Base-by-base conservation (phyloP, 108 stramenopile genomes). In the Ochromonas danica region DNA sequence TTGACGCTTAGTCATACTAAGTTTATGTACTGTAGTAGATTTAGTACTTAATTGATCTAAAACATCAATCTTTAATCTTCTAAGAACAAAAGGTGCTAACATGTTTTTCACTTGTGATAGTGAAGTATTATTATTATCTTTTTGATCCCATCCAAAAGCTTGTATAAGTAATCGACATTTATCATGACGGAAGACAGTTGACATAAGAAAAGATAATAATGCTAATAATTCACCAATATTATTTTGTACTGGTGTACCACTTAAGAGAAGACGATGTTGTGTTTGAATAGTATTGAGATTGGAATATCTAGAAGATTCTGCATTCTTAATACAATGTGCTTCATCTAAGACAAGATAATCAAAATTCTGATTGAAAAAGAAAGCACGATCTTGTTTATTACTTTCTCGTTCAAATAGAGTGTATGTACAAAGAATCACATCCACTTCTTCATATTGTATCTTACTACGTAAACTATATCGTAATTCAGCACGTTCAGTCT, bases 281-380 rank as follows among this genome's bases (percentile, higher is more conserved):
- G 81, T 62, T 30, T 79, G 27, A 14, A 84, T 72, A 31, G 36
- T 77, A 3, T 80, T 74, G 31, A 86, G 79, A 75, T 85, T 81
- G 45, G 17, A 10, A 33, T 57, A 51, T 3, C 78, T 70, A 14
- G 83, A 78, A 43, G 81, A 79, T 30, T 75, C 77, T 40, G 81
- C 39, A 77, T 87, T 87, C 65, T 87, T 87, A 40, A 87, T 86
- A 79, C 80, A 84, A 79, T 87, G 87, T 14, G 82, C 87, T 72
- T 87, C 87, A 40, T 87, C 87, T 41, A 87, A 67, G 0, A 86
- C 77, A 79, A 86, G 60, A 82, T 84, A 86, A 14, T 86, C 81
- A n/a, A 82, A 85, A 1, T 42, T 71, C 30, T 43, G 22, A 33
- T 70, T 71, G 17, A 39, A 25, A 25, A 81, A 81, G 78, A 86